Percentiles rank a stretch among this genome's conserved stretches.
Conservation (phyloP, 2,329 filamentous ascomycete species). For the Talaromyces sp. region DNA sequence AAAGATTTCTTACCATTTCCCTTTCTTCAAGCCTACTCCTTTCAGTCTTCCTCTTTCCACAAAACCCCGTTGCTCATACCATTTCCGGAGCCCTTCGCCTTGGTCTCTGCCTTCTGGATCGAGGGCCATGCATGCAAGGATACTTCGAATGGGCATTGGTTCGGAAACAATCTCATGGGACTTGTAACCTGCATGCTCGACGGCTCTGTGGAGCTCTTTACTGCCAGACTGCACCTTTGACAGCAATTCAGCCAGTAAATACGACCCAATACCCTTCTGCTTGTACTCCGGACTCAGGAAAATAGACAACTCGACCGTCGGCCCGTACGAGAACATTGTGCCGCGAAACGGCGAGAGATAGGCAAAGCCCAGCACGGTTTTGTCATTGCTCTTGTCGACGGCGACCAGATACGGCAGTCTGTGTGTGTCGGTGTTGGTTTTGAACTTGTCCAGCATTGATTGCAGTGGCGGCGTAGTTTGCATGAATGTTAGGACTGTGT, state of each 20-base stretch:
- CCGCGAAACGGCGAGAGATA: constrained; percentile 32
- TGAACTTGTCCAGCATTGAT: constrained; percentile 23
- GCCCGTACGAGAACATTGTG: constrained; percentile 30
- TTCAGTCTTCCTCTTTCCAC: constrained; percentile 32
- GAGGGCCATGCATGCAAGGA: constrained; percentile 36
- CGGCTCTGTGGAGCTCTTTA: constrained; percentile 14
- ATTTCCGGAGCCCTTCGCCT: constrained; percentile 29
- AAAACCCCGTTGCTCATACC: constrained; percentile 36
- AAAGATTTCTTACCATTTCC: constrained; percentile 24
- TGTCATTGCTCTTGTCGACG: constrained; percentile 14
- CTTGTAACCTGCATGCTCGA: constrained; percentile 15
- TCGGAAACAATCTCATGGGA: constrained; percentile 8
- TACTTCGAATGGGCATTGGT: constrained; percentile 19
- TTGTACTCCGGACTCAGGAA: constrained; percentile 33
- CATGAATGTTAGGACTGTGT: constrained; percentile 33
- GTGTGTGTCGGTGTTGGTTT: constrained; percentile 16
- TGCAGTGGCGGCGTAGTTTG: constrained; percentile 21
- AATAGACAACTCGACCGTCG: constrained; percentile 36
- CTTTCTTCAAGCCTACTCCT: constrained; percentile 33
- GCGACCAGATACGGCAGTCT: constrained; percentile 35
- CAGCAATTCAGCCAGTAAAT: constrained; percentile 20
- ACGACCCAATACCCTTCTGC: constrained; percentile 24
- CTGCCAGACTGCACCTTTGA: constrained; percentile 21
- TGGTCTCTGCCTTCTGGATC: constrained; percentile 25
- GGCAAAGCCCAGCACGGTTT: constrained; percentile 27